Evolutionary conservation across 345 rosid species (phyloP), one percentile per base, ranked within the genome.

Genomic region (Barbarea vulgaris): DNA sequence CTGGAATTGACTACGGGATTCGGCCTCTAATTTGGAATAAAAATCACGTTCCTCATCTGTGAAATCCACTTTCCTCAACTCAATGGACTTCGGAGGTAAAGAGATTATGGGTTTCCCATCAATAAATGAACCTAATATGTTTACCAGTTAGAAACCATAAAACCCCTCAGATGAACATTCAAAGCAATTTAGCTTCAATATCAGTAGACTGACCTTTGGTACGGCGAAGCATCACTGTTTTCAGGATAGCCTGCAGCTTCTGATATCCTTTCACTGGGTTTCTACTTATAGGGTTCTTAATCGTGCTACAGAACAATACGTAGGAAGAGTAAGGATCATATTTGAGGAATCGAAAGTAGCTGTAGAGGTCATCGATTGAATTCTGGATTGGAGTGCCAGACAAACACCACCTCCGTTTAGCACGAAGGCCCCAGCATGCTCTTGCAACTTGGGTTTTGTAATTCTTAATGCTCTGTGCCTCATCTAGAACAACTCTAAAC

Each of bases 371-470:
- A 58, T 95, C 99, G 3, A 95, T 84, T 15, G 99, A 91, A 83
- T 95, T 95, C 85, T 95, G 99, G 74, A 95, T 85, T 55, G 99
- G 99, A 69, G 99, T 95, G 60, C 99, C 99, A 3, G 99, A 95
- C 81, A 95, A 87, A 83, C 99, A 95, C 99, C 99, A 95, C 73
- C 99, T 83, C 21, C 96, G 93, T 79, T 95, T 95, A 33, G 99
- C 97, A 22, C 99, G 97, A 78, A 94, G 98, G 28, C 95, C 96
- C 97, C 97, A 94, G 71, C 99, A 95, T 44, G 99, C 97, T 74
- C 97, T 89, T 46, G 99, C 99, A 62, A 87, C 97, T 77, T 90
- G 99, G 72, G 99, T 95, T 82, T 84, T 90, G 85, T 87, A 85
- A 83, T 95, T 91, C 85, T 95, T 95, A 67, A 95, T 95, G 79